phyloP scores from a whole-genome alignment of 2,329 filamentous ascomycete species.

The Cordyceps militaris region DNA sequence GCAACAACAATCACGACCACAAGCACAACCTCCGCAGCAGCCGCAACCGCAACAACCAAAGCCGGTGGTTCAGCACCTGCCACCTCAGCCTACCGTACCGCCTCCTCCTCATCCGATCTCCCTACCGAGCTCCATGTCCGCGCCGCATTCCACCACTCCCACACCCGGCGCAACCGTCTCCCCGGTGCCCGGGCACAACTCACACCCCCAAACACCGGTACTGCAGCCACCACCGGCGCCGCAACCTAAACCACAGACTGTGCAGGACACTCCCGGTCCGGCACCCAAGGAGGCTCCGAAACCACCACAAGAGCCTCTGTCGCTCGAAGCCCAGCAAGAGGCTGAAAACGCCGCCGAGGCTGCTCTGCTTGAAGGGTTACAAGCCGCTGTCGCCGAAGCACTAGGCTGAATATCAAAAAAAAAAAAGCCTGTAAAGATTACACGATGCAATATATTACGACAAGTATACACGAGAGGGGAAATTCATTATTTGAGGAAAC shows the following conservation, averaged over 20 bases:
- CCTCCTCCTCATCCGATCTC: conserved; percentile 5
- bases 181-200: conserved; percentile 1
- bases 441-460: neutral
- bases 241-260: neutral
- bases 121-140: conserved; percentile 3
- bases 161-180: conserved; percentile 1
- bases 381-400: conserved; percentile 27
- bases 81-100: neutral
- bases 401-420: conserved; percentile 4
- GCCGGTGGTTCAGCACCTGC: neutral
- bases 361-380: conserved; percentile 28
- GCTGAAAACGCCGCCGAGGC: conserved; percentile 30
- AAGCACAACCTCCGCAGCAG: conserved; percentile 17
- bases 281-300: conserved; percentile 16
- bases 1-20: conserved; percentile 6
- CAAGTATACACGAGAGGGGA: neutral
- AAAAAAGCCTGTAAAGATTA: neutral
- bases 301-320: conserved; percentile 20
- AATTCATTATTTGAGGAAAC: neutral
- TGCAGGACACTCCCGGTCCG: conserved; percentile 7
- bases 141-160: neutral
- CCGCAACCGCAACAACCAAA: conserved; percentile 14
- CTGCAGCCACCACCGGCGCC: conserved; percentile 1
- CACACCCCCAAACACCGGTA: conserved; percentile 7
- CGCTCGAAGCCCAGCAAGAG: conserved; percentile 18